Evolutionary conservation across 2,329 filamentous ascomycete genomes (phyloP).

Genomic region (Penicillium sp.): DNA sequence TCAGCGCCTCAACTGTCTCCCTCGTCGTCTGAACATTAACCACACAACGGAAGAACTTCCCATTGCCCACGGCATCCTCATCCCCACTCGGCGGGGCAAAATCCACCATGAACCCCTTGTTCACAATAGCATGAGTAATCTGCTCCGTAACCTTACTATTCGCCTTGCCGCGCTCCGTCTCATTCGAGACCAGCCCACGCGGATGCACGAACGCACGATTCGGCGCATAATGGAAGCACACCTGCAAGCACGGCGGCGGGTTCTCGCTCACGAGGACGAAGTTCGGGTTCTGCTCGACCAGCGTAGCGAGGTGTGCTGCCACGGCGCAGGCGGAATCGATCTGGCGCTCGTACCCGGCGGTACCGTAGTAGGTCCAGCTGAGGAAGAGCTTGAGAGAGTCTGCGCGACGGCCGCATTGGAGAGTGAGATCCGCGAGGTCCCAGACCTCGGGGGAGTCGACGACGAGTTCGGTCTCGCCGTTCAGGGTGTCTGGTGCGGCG

Average conservation of each 20-base stretch:
- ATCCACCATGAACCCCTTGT: conserved; percentile 61
- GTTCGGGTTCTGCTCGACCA: conserved; percentile 49
- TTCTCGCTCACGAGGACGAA: conserved; percentile 66
- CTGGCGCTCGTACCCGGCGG: conserved; percentile 59
- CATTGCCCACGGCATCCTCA: conserved; percentile 44
- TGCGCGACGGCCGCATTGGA: conserved; percentile 81
- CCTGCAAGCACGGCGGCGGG: conserved; percentile 79
- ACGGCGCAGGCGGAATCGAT: conserved; percentile 65
- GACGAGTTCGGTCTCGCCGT: conserved; percentile 18
- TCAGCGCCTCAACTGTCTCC: conserved; percentile 55
- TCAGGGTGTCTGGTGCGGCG: too few relatives aligned
- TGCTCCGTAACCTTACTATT: conserved; percentile 51
- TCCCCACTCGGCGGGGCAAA: conserved; percentile 48
- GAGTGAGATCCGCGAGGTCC: conserved; percentile 84
- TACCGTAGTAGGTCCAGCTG: conserved; percentile 82
- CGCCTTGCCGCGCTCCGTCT: conserved; percentile 32
- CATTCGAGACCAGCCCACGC: conserved; percentile 26
- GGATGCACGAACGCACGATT: conserved; percentile 43
- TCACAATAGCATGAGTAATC: conserved; percentile 48
- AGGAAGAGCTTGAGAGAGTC: conserved; percentile 82
- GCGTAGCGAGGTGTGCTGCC: conserved; percentile 57
- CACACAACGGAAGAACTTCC: conserved; percentile 61
- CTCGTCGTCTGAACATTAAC: conserved; percentile 54
- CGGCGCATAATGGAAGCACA: conserved; percentile 82
- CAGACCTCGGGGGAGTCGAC: conserved; percentile 53